Base-by-base conservation (phyloP, 768 basidiomycete genomes). In the Trametes elegans region DNA sequence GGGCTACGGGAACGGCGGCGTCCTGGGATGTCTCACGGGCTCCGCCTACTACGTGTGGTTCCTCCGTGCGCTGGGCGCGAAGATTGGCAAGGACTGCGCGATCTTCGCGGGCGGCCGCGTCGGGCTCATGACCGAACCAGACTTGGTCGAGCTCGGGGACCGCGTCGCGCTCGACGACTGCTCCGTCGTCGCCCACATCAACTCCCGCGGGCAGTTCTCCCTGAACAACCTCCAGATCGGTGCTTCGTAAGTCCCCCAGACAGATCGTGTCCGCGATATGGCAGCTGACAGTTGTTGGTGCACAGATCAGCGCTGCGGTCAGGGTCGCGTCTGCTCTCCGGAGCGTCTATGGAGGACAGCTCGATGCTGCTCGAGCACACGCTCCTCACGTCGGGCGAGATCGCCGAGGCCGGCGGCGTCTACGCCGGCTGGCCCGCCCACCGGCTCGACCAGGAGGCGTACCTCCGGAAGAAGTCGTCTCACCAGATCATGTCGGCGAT, bases 351-450 rank as follows among this genome's bases (percentile, higher is more conserved):
- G 78, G 78, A 79, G 62, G 72, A 75, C 53, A 70, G 66, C 60
- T 76, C 74, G 55, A 75, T 78, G 74, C 74, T 79, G 7, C 73
- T 69, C 57, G 78, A 79, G 62, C 78, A 79, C 53, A 76, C 76
- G 1, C 71, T 79, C 6, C 62, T 78, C 23, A 73, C 77, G 5
- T 78, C 78, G 2, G 78, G 78, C 1, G 78, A 79, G 46, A 70
- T 78, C 41, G 76, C 77, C 3, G 76, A 79, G 54, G 60, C 68
- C 8, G 73, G 72, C n/a, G 59, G 60, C 16, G 67, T 70, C 26
- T 79, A 79, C 55, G 67, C 68, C n/a, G 77, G 78, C 7, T 79
- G 78, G 78, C 78, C 78, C 18, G 78, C 71, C 4, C 71, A 67
- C 45, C 62, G 55, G 36, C 28, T 70, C 11, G 68, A 66, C 32